Evolutionary conservation across 2,329 filamentous ascomycete species (phyloP).

Genomic region (Diplodia mutila): DNA sequence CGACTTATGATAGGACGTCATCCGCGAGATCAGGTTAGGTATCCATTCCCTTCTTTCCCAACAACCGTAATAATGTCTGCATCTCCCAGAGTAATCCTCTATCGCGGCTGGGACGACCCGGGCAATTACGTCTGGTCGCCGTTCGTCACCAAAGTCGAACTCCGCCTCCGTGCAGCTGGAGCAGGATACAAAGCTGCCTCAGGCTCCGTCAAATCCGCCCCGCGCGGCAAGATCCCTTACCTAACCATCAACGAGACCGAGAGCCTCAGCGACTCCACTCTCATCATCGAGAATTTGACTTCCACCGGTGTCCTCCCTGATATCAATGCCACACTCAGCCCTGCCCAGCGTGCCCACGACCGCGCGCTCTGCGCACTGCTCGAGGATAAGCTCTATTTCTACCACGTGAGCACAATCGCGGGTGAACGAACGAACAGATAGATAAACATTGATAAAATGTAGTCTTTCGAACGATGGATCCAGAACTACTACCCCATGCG

Average conservation of each 20-base stretch:
- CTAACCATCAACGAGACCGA: conserved; percentile 39
- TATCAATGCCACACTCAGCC: conserved; percentile 52
- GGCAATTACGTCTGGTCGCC: conserved; percentile 61
- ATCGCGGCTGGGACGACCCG: conserved; percentile 53
- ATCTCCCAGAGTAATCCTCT: conserved; percentile 46
- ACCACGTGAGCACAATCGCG: conserved; percentile 43
- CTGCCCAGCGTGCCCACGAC: conserved; percentile 52
- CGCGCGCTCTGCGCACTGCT: conserved; percentile 58
- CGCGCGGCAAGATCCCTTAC: conserved; percentile 66
- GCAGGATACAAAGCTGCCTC: conserved; percentile 51
- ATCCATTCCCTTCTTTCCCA: background rate
- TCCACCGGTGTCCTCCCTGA: conserved; percentile 50
- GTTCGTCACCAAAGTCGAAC: conserved; percentile 66
- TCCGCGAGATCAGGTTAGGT: no score
- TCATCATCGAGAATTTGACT: conserved; percentile 58
- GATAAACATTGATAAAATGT: background rate
- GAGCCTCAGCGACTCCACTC: conserved; percentile 55
- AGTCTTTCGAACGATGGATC: conserved; percentile 60
- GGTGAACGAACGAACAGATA: background rate
- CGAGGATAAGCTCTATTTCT: conserved; percentile 66
- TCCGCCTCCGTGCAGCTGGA: conserved; percentile 59
- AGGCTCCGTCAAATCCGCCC: conserved; percentile 53
- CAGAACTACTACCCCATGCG: conserved; percentile 65
- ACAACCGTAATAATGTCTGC: background rate
- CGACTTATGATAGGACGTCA: background rate